Evolutionary conservation across 495 filamentous ascomycete species (phyloP).

Genomic region (Copromyces sp.): DNA sequence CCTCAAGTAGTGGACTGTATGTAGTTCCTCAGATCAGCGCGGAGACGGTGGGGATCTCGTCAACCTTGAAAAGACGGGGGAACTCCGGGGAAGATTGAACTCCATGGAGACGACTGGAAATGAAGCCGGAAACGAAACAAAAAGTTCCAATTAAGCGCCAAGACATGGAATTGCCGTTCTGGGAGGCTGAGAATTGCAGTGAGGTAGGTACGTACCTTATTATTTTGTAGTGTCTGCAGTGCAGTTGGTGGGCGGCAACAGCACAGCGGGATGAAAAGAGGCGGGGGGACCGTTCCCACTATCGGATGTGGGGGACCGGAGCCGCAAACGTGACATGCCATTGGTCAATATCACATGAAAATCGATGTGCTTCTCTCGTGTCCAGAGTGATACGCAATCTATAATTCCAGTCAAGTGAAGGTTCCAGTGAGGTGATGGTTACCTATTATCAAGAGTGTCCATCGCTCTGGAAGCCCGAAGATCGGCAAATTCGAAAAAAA

Average conservation of each 20-base stretch:
- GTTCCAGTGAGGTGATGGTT: not conserved
- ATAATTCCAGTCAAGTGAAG: not conserved
- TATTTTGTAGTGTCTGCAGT: not conserved
- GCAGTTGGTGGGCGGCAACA: not conserved
- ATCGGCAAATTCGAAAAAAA: not conserved
- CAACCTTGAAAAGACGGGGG: not conserved
- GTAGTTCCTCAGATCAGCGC: not conserved
- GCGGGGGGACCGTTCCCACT: not conserved
- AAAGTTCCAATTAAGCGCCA: not conserved
- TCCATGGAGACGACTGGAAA: not conserved
- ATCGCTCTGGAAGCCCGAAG: not conserved
- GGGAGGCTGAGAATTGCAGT: not conserved
- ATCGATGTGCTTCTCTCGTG: not conserved
- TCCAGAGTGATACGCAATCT: not conserved
- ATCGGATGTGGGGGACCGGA: not conserved
- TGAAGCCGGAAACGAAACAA: not conserved
- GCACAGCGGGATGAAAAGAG: not conserved
- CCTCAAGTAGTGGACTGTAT: not conserved
- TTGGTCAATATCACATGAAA: not conserved
- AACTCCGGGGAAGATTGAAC: not conserved
- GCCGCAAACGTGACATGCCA: not conserved
- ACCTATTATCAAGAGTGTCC: not conserved
- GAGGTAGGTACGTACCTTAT: not conserved
- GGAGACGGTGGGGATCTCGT: not conserved
- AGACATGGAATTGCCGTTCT: not conserved